Evolutionary conservation across 148 eudicot species (phyloP), one percentile per base, ranked within the genome.

Genomic region (Nepenthes mirabilis): DNA sequence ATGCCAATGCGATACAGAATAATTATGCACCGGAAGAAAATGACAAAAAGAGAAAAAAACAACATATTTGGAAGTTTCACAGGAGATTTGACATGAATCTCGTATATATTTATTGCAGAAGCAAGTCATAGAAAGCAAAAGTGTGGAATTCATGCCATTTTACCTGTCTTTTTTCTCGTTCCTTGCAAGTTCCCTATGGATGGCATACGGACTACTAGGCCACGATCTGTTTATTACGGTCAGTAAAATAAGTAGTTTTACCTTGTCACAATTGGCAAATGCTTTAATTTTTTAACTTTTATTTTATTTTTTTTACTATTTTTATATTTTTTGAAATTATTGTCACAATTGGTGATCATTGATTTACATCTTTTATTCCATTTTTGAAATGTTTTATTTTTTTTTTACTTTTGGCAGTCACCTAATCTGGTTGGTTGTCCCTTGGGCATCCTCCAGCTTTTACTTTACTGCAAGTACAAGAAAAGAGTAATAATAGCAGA

Each of bases 131-230:
- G 34, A 71, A 58, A 83, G 89, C 1, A 83, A 79, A 65, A 88
- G 91, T 51, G 87, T 85, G 65, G 83, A 83, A 61, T 85, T 57
- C 64, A 88, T 85, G 87, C 91, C 96, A 9, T 88, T 88, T 70
- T 62, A 76, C 70, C 65, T 85, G 59, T 85, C 96, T 14, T 60
- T 88, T 50, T 88, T 83, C 82, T 83, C 89, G 32, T 86, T 88
- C 59, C 81, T 85, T 9, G 72, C 87, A 45, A 83, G 87, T 71
- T 67, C 74, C 14, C 61, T 79, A 57, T 85, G 96, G 96, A 66
- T 81, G 80, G 77, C 72, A 7, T 88, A 88, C 58, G 91, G 96
- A 71, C 69, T 85, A 50, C 77, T 88, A 33, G 76, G 91, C 73
- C 89, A 70, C 10, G 96, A 85, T 57, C 66, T 81, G 55, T 54